Evolutionary conservation across 495 filamentous ascomycete species (phyloP).

Genomic region (Rhizodiscina lignyota): DNA sequence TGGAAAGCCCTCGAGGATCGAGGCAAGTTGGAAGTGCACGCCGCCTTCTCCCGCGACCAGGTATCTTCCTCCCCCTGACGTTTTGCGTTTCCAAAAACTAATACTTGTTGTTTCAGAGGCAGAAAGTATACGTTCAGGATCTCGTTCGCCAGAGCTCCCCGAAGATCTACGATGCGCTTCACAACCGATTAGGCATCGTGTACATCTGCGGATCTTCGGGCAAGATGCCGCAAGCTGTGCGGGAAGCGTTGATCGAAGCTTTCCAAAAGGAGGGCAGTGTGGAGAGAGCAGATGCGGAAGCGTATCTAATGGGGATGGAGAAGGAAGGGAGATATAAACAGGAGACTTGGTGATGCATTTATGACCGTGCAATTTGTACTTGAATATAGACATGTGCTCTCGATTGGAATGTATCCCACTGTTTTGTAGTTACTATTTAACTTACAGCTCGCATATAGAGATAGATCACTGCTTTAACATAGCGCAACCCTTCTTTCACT

Average conservation of each 20-base stretch:
- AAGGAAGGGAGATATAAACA: slow-evolving; percentile 56
- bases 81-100: neutral
- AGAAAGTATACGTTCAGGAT: slow-evolving; percentile 86
- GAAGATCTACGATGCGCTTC: slow-evolving; percentile 41
- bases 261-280: slow-evolving; percentile 31
- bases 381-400: no score
- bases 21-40: slow-evolving; percentile 37
- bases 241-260: slow-evolving; percentile 61
- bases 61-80: slow-evolving; percentile 5
- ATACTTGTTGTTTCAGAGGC: slow-evolving; percentile 12
- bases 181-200: slow-evolving; percentile 34
- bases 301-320: slow-evolving; percentile 43
- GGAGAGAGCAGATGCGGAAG: slow-evolving; percentile 34
- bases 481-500: no score
- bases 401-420: no score
- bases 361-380: no score
- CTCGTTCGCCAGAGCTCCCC: slow-evolving; percentile 43
- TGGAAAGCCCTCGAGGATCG: slow-evolving; percentile 34
- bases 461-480: no score
- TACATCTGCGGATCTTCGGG: slow-evolving; percentile 59
- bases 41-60: slow-evolving; percentile 76
- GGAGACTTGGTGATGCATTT: slow-evolving; percentile 49
- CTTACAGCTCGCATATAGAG: no score
- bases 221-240: slow-evolving; percentile 77
- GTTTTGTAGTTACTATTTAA: no score